Evolutionary conservation across 2,329 filamentous ascomycete genomes (phyloP), one percentile per base, ranked within the genome.

Genomic region (Endocalyx cinctus): DNA sequence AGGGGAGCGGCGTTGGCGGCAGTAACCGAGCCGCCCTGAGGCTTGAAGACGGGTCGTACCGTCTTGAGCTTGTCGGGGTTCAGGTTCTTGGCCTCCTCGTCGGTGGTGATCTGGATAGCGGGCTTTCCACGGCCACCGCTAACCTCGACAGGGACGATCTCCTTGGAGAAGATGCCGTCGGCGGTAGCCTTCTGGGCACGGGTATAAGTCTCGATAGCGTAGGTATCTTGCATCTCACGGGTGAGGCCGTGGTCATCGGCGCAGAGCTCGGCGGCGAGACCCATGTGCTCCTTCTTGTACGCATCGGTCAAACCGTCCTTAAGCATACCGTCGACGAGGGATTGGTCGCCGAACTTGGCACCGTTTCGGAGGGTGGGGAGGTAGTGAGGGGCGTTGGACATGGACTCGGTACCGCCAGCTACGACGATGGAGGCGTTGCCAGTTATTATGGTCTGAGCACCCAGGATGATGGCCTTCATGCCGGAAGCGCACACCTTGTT

Each of bases 401-500:
- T 98, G 72, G 88, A 95, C 72, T 98, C 92, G 49, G 90, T 81
- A 51, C 92, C 92, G 57, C 89, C 92, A 46, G 89, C 92, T 39
- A 98, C 87, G 46, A 98, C 81, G 47, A 96, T 82, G 51, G 87
- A 82, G 46, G 90, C 90, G 59, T 87, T 95, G 50, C 92, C 90
- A 34, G 89, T 94, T 63, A 97, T 88, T 70, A 98, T 98, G 53
- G 90, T 96, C 67, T 97, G 92, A 32, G 90, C 87, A 50, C 85
- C 92, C 41, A 98, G 76, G 47, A 95, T 87, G 58, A 98, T 83
- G 50, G 92, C 87, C 74, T 98, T 98, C 60, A 96, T 71, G 27
- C 84, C 82, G 8, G 89, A 96, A 45, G 92, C 92, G 76, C 92
- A 98, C 60, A 98, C 92, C 73, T 98, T 98, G 82, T 98, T 98